Evolutionary conservation across 208 protist genomes (phyloP).

Genomic region (Wallacemonas sp.): DNA sequence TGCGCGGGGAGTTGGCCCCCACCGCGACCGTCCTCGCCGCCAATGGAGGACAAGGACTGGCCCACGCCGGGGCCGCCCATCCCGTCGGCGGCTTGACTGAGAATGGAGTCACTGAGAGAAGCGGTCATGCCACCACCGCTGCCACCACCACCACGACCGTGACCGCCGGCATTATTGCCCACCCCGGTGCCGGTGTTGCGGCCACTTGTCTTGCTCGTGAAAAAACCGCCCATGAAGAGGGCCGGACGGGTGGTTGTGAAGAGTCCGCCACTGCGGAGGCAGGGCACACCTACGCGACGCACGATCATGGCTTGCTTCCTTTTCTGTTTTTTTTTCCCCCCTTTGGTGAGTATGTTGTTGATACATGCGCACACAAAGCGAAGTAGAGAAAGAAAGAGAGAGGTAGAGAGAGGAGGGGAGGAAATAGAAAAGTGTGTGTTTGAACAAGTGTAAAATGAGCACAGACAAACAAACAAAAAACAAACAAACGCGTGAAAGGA

Average conservation of each 20-base stretch:
- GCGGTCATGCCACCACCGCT: not conserved
- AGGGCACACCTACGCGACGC: not conserved
- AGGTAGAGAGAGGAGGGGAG: too few species aligned
- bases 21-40: conserved; percentile 1
- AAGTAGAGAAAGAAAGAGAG: conserved; percentile 33
- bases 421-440: not conserved
- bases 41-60: conserved; percentile 23
- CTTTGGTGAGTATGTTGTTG: too few species aligned
- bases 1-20: conserved; percentile 12
- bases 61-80: conserved; percentile 32
- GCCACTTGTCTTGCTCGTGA: not conserved
- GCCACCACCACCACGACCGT: not conserved
- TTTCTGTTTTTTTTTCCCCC: not conserved
- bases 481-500: too few species aligned
- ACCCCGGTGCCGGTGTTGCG: not conserved
- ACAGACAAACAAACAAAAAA: too few species aligned
- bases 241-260: conserved; percentile 2
- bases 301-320: not conserved
- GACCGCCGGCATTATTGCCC: too few species aligned
- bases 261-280: not conserved
- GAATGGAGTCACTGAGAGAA: conserved; percentile 24
- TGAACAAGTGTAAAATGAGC: too few species aligned
- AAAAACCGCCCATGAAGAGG: conserved; percentile 15
- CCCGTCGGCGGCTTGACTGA: conserved; percentile 31
- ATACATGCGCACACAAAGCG: not conserved